Base-by-base conservation (phyloP, 108 stramenopile genomes). In the Stephanodiscus triporus region DNA sequence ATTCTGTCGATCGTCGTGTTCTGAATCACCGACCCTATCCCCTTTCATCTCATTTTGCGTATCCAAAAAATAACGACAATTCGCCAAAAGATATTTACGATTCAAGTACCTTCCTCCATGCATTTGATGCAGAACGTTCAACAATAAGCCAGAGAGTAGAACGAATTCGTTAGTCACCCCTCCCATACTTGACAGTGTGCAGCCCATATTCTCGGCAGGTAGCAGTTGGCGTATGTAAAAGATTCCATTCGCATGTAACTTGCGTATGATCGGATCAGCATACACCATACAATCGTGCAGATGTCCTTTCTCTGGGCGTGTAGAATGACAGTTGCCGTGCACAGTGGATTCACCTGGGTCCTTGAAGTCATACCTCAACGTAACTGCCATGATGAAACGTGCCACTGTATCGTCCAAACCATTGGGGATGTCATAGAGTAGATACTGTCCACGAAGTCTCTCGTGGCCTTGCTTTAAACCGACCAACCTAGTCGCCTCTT, bases 171-270 rank as follows among this genome's bases (percentile, higher is more conserved):
- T 57, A 10, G 45, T 19, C 8, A 61, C 66, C 32, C 32, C 32
- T 14, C 23, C 54, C 57, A 68, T 34, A 11, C 9, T 61, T 23
- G 47, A 60, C 4, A 75, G 37, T 29, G 61, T 8, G 6, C 24
- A 45, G 9, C 22, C 3, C 66, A 75, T 67, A 29, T 50, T 53
- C 7, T 60, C 48, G 7, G 22, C 24, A 30, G 74, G 74, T 32
- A 75, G 65, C 20, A 75, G 14, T 75, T 75, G 74, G 19, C 74
- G 66, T 45, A 75, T 75, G 22, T 67, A 75, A 11, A 75, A 20
- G 22, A 75, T 6, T 11, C 66, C 65, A 23, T 60, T 36, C 26
- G 20, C 47, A 9, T 68, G 65, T 29, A 75, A 60, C 9, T 45
- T 22, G 29, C 60, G 74, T 16, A 75, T 66, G 1, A 75, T 42